A percentile compares a stretch with the other conserved stretches of the same genome.
phyloP scores from a whole-genome alignment of 768 basidiomycete genomes.

The Panellus pusillus region DNA sequence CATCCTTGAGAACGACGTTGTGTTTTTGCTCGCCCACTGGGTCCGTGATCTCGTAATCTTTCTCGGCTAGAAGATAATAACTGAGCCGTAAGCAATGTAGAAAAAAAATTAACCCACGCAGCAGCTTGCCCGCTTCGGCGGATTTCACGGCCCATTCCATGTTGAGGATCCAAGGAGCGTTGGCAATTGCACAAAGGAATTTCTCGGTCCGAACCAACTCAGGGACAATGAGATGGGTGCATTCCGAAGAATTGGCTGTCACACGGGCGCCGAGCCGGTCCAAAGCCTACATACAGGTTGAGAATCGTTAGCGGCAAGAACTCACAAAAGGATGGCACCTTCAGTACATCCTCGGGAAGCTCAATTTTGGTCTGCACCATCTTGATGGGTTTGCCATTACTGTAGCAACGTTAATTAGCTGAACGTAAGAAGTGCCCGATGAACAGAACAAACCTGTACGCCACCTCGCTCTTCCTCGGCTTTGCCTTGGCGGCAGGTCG shows the following conservation, averaged over 20 bases:
- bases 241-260: conserved; percentile 61
- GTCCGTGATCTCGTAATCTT: conserved; percentile 61
- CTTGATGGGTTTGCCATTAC: conserved; percentile 34
- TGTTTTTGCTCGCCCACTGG: conserved; percentile 62
- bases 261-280: conserved; percentile 65
- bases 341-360: conserved; percentile 57
- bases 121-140: conserved; percentile 51
- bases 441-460: neutral
- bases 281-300: conserved; percentile 45
- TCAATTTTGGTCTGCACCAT: conserved; percentile 70
- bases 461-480: conserved; percentile 12
- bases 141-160: conserved; percentile 69
- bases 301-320: neutral
- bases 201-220: conserved; percentile 82
- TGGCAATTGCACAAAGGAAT: conserved; percentile 75
- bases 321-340: conserved; percentile 39
- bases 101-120: conserved; percentile 51
- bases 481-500: conserved; percentile 9
- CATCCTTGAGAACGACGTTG: conserved; percentile 59
- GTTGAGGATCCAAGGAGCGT: conserved; percentile 60
- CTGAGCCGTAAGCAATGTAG: neutral
- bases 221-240: conserved; percentile 76
- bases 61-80: conserved; percentile 51
- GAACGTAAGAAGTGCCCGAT: neutral
- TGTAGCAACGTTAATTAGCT: neutral